These are phyloP conservation scores for Leucocoprinus sp. DNA, from an alignment of 768 basidiomycete species.

Conservation along the genomic window DNA sequence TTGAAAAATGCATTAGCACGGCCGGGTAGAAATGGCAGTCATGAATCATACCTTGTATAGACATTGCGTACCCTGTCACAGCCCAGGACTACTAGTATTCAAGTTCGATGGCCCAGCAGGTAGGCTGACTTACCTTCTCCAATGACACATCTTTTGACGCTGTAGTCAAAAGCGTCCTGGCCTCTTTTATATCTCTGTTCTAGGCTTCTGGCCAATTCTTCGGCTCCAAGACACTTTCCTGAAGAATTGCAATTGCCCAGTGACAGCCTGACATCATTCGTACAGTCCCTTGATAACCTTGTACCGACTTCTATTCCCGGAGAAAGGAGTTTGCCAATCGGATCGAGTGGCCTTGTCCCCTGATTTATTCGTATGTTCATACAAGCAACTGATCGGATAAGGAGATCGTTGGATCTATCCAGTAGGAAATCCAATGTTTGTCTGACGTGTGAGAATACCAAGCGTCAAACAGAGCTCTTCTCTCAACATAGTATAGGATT, in stretches of 20 bases:
- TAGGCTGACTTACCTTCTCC: conserved; percentile 42
- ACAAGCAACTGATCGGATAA: conserved; percentile 1
- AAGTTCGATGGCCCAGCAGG: background rate
- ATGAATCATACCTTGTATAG: conserved; percentile 36
- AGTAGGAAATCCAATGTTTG: conserved; percentile 5
- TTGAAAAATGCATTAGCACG: conserved; percentile 3
- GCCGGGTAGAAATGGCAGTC: background rate
- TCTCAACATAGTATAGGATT: background rate
- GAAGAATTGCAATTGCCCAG: background rate
- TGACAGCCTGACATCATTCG: conserved; percentile 7
- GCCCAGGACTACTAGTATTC: conserved; percentile 15
- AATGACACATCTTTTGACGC: conserved; percentile 43
- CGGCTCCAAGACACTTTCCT: background rate
- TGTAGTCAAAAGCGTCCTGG: background rate
- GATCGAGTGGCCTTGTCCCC: background rate
- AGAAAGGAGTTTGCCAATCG: conserved; percentile 3
- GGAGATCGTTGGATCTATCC: conserved; percentile 1
- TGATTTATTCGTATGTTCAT: background rate
- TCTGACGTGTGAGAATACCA: conserved; percentile 1
- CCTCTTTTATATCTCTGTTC: conserved; percentile 19
- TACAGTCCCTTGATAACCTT: conserved; percentile 8
- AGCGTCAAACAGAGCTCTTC: conserved; percentile 2
- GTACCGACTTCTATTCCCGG: background rate
- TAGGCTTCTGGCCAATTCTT: conserved; percentile 7
- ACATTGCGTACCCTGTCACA: conserved; percentile 44